Evolutionary conservation across 805 yeast species (phyloP), one percentile per base, ranked within the genome.

Genomic region (Yarrowia sp.): DNA sequence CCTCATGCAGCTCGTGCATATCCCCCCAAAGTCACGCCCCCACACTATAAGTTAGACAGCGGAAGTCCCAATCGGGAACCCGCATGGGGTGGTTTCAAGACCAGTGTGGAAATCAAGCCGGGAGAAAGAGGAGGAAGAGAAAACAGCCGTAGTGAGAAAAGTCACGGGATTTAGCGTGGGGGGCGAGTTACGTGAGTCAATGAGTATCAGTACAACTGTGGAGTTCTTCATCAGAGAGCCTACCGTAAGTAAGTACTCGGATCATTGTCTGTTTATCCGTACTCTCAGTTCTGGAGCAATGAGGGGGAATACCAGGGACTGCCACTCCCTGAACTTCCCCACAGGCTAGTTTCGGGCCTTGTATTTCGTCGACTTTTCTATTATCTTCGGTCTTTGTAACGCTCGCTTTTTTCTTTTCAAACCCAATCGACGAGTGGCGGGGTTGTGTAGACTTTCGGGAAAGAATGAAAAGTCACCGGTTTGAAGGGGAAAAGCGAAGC

Each of bases 81-180:
- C 58, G 58, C 9, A 17, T 33, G 55, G 55, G 53, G 53, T 49
- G 53, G 53, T 49, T 49, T n/a, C 53, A 50, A 33, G 55, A 50
- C 55, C 55, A 34, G 55, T 33, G 40, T n/a, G 55, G 55, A 50
- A 50, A 50, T 4, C 20, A n/a, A 50, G 10, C 55, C 55, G 17
- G 20, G 9, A 20, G 5, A 36, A 36, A 6, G 47, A 17, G n/a
- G 20, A 7, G 17, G 15, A 33, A 4, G 15, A 36, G 30, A 24
- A 24, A 7, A 24, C 6, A 24, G 30, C 30, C 30, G 30, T 24
- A 44, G 3, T 10, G 14, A 17, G n/a, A 19, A 9, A 13, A 24
- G 47, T 44, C 47, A 44, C 47, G 47, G 30, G 47, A 17, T 8
- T 24, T n/a, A n/a, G 12, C 10, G 55, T 34, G 55, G 55, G 55